Evolutionary conservation across 2,329 filamentous ascomycete species (phyloP).

Genomic region (Monosporascus sp.): DNA sequence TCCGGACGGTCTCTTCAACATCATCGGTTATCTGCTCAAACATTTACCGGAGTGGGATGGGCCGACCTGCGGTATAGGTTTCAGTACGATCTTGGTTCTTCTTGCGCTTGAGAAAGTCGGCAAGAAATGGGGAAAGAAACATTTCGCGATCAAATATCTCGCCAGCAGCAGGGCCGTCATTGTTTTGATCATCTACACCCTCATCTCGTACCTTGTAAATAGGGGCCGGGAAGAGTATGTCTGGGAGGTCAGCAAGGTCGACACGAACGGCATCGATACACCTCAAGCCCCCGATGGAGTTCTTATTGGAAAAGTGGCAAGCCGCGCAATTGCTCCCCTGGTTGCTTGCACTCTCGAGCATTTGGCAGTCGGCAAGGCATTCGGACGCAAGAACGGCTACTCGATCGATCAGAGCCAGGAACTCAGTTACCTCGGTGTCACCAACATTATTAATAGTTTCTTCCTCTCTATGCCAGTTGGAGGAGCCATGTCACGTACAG

Average conservation of each 20-base stretch:
- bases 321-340: slow-evolving; percentile 53
- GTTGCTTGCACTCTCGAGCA: slow-evolving; percentile 58
- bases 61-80: slow-evolving; percentile 53
- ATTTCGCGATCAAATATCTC: slow-evolving; percentile 52
- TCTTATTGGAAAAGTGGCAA: slow-evolving; percentile 48
- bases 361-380: slow-evolving; percentile 58
- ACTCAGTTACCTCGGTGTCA: slow-evolving; percentile 56
- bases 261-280: slow-evolving; percentile 46
- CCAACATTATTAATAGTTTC: slow-evolving; percentile 60
- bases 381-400: slow-evolving; percentile 57
- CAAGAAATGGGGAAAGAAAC: slow-evolving; percentile 52
- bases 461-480: slow-evolving; percentile 60
- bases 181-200: slow-evolving; percentile 55
- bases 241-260: slow-evolving; percentile 54
- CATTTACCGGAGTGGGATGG: slow-evolving; percentile 52
- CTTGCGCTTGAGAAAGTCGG: slow-evolving; percentile 52
- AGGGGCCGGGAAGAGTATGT: slow-evolving; percentile 42
- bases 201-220: slow-evolving; percentile 59
- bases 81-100: slow-evolving; percentile 51
- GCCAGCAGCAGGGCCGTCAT: slow-evolving; percentile 57
- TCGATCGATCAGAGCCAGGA: slow-evolving; percentile 60
- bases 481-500: slow-evolving; percentile 62
- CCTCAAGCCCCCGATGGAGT: slow-evolving; percentile 40
- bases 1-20: slow-evolving; percentile 44
- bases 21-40: slow-evolving; percentile 54